Conservation (phyloP, 192 early-diverging fungal species). For the Podila horticola region DNA sequence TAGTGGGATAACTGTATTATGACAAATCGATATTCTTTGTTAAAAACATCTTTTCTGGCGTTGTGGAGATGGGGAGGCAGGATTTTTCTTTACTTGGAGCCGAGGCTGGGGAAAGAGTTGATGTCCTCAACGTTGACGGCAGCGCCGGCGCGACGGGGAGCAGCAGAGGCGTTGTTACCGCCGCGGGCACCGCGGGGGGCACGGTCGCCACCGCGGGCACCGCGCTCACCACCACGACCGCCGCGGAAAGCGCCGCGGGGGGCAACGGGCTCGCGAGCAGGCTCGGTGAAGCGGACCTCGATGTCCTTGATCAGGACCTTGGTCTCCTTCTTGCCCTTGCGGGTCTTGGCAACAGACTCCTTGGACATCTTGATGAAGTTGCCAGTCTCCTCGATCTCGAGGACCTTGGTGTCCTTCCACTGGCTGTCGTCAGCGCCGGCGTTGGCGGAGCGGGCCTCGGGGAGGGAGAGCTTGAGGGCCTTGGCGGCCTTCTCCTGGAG, state of each 20-base stretch:
- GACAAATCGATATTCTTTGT: background rate
- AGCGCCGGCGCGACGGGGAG: conserved; percentile 53
- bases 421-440: conserved; percentile 86
- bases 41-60: background rate
- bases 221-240: conserved; percentile 55
- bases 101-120: conserved; percentile 80
- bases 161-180: conserved; percentile 44
- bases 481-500: conserved; percentile 78
- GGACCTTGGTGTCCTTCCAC: conserved; percentile 82
- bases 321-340: conserved; percentile 66
- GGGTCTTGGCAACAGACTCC: conserved; percentile 58
- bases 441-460: conserved; percentile 85
- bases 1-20: background rate
- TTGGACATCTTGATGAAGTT: conserved; percentile 75
- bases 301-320: conserved; percentile 83
- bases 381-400: conserved; percentile 80
- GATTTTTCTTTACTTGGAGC: conserved; percentile 52
- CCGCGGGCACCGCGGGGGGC: conserved; percentile 60
- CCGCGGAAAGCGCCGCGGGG: conserved; percentile 49
- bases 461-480: conserved; percentile 65
- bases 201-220: conserved; percentile 47
- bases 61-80: background rate
- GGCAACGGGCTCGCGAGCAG: conserved; percentile 41
- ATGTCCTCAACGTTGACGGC: conserved; percentile 77
- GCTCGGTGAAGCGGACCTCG: conserved; percentile 66